Conservation (phyloP, 2,329 filamentous ascomycete species). For the Parasarocladium wereldwijsianum region DNA sequence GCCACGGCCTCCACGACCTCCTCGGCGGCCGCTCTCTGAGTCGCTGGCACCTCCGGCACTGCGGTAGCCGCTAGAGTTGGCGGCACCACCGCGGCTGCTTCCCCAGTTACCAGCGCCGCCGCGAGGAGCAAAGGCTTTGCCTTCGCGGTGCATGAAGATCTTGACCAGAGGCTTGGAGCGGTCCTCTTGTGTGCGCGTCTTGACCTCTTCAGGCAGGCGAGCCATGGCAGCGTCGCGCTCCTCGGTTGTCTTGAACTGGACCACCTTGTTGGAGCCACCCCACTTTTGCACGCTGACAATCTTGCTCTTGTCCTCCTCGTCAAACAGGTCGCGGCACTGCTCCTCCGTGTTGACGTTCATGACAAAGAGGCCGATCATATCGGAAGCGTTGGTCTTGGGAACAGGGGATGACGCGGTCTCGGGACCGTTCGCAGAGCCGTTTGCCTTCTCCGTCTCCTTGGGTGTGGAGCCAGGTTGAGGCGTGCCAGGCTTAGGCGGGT, state of each 20-base stretch:
- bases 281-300: constrained; percentile 68
- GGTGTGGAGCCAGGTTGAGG: constrained; percentile 34
- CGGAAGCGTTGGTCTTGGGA: constrained; percentile 44
- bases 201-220: constrained; percentile 60
- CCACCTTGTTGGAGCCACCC: constrained; percentile 68
- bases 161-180: constrained; percentile 70
- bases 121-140: constrained; percentile 38
- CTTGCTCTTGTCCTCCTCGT: constrained; percentile 69
- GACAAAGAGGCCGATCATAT: constrained; percentile 76
- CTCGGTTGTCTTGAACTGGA: constrained; percentile 65
- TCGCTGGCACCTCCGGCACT: constrained; percentile 68
- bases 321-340: constrained; percentile 67
- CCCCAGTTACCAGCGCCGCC: constrained; percentile 56
- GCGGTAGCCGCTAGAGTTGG: constrained; percentile 59
- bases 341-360: constrained; percentile 75
- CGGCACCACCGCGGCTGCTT: constrained; percentile 43
- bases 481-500: constrained; percentile 24
- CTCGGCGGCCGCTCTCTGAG: constrained; percentile 42
- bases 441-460: constrained; percentile 47
- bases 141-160: constrained; percentile 60
- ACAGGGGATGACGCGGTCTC: constrained; percentile 43
- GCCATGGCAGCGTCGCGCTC: constrained; percentile 70
- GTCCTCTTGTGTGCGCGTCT: constrained; percentile 56
- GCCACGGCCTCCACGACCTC: constrained; percentile 39
- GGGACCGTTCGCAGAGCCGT: constrained; percentile 36